Evolutionary conservation across 768 basidiomycete genomes (phyloP).

Genomic region (Tulasnella sp.): DNA sequence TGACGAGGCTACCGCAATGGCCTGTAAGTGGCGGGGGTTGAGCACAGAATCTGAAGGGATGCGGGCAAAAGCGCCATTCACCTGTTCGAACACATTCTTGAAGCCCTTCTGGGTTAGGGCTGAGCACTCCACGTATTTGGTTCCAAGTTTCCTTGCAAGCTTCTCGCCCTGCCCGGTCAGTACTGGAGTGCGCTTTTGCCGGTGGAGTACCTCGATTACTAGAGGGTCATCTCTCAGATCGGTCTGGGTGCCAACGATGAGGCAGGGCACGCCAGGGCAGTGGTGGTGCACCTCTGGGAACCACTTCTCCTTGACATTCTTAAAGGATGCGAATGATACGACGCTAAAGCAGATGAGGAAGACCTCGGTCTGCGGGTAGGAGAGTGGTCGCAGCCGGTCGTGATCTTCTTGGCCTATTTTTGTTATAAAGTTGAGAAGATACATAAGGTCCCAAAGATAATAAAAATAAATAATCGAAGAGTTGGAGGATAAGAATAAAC

Average conservation of each 20-base stretch:
- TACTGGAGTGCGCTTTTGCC: constrained; percentile 95
- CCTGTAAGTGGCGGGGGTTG: constrained; percentile 37
- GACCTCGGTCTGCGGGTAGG: constrained; percentile 99
- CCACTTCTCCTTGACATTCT: constrained; percentile 99
- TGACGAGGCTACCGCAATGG: constrained; percentile 96
- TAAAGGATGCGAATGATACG: constrained; percentile 94
- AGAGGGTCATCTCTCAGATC: constrained; percentile 89
- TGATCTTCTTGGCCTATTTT: constrained; percentile 89
- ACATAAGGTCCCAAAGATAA: background rate
- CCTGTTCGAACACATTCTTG: constrained; percentile 99
- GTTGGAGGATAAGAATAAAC: constrained; percentile 24
- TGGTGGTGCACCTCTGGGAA: constrained; percentile 99
- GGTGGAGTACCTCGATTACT: constrained; percentile 87
- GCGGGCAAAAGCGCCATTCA: constrained; percentile 32
- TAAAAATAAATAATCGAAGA: background rate
- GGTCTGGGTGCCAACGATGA: constrained; percentile 97
- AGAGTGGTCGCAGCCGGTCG: constrained; percentile 95
- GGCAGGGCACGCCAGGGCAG: constrained; percentile 97
- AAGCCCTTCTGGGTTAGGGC: constrained; percentile 98
- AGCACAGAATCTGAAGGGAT: background rate
- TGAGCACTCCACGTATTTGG: constrained; percentile 99
- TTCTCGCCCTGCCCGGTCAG: constrained; percentile 80
- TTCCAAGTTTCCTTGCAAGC: constrained; percentile 93
- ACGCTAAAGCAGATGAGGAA: constrained; percentile 99
- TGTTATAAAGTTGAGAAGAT: background rate